Evolutionary conservation across 177 flowering plant species (phyloP), one percentile per base, ranked within the genome.

Genomic region (Vitis hybrid): DNA sequence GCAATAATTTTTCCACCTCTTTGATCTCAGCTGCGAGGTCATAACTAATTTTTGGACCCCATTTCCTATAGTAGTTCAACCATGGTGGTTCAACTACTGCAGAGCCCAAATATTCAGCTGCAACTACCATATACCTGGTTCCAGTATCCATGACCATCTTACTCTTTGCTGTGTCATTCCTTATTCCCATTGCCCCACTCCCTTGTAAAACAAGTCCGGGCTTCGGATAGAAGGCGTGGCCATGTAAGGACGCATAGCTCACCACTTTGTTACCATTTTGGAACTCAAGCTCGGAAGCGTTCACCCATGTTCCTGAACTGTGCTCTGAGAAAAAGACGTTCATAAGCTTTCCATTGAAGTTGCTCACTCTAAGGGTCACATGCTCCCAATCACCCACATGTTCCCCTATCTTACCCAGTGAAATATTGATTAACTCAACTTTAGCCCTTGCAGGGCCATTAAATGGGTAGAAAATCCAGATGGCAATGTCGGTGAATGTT

Each of bases 321-420:
- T 88, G 92, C 56, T 88, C 55, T 2, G 89, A 71, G 54, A 85
- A 80, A 62, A 70, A 86, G 18, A 85, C 74, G 7, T 78, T 74
- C 49, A 60, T 27, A 5, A 88, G 65, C 74, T 75, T 73, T 3
- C 88, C 92, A 66, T 78, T 68, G 72, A 85, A 83, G 56, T 88
- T 88, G 74, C 87, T 88, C 6, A 86, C 56, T 24, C 92, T 72
- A 46, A 88, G 56, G 1, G 90, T 85, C 56, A 86, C 54, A 66
- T 88, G 92, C 72, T 88, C 92, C 92, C 92, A 86, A 49, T 88
- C 92, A 8, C 87, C 90, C 4, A 86, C 80, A 59, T 88, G 92
- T 64, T 86, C 79, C 0, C 92, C 92, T 17, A 86, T 81, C 67
- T 57, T 81, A 19, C 85, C 87, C 15, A 88, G 56, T 4, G 75